These are phyloP conservation scores for Colletotrichum sp. DNA, from an alignment of 2,329 filamentous ascomycete genomes.

Conservation along the genomic window DNA sequence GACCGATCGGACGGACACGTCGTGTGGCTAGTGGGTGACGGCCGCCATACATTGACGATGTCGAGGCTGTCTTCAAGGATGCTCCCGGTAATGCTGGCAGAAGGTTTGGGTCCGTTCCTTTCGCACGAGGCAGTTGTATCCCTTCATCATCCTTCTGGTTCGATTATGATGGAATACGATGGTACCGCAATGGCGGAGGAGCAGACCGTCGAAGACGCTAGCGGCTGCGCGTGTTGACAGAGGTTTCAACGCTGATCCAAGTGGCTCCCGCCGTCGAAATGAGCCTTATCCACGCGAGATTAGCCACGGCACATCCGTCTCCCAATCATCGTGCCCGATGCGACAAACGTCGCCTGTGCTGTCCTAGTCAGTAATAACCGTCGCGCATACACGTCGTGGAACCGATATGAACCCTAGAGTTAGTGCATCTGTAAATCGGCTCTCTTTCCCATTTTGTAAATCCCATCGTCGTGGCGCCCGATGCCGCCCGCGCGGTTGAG, in stretches of 20 bases:
- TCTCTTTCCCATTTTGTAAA: neutral
- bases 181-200: neutral
- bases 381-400: neutral
- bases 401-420: neutral
- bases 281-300: slow-evolving; percentile 18
- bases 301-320: neutral
- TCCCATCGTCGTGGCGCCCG: neutral
- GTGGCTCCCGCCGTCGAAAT: slow-evolving; percentile 15
- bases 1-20: neutral
- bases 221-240: neutral
- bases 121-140: neutral
- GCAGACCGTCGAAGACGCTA: neutral
- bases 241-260: neutral
- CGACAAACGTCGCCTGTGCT: neutral
- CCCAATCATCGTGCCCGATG: slow-evolving; percentile 7
- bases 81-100: neutral
- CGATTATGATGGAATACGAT: neutral
- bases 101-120: neutral
- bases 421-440: neutral
- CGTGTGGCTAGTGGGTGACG: neutral
- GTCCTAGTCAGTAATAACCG: neutral
- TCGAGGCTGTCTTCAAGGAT: neutral
- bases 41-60: neutral
- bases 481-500: neutral
- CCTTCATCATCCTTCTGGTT: neutral